These are phyloP conservation scores for Rosa lucieae DNA, from an alignment of 306 rosid genomes.

Conservation along the genomic window DNA sequence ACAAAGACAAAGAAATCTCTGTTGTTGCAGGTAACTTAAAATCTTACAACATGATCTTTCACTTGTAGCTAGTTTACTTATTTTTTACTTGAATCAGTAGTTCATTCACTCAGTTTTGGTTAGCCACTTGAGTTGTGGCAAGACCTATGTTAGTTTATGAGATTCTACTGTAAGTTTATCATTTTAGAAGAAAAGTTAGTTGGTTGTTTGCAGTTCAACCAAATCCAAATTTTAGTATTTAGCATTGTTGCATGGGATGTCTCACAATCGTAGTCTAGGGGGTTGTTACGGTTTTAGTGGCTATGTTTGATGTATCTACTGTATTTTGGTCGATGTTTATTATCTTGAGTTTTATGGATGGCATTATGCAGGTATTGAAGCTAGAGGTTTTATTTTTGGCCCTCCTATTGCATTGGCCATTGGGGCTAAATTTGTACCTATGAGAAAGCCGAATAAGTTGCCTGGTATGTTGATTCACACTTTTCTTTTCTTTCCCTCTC, in stretches of 20 bases:
- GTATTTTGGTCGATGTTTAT: constrained; percentile 9
- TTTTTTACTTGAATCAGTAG: background rate
- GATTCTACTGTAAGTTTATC: background rate
- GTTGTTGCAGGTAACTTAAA: constrained; percentile 83
- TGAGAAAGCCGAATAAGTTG: constrained; percentile 95
- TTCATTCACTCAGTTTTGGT: background rate
- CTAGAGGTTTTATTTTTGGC: constrained; percentile 98
- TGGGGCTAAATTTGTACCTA: constrained; percentile 96
- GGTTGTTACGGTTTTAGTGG: constrained; percentile 11
- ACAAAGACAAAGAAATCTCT: constrained; percentile 70
- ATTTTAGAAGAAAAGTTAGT: background rate
- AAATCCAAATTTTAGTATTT: background rate
- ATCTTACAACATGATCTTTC: background rate
- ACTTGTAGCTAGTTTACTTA: background rate
- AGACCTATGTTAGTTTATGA: background rate
- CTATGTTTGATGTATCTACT: constrained; percentile 13
- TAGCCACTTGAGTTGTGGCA: background rate
- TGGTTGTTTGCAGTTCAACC: background rate
- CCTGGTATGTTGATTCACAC: constrained; percentile 57
- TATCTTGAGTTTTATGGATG: constrained; percentile 13
- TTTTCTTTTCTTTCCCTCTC: background rate
- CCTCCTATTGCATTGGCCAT: constrained; percentile 98
- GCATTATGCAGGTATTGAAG: constrained; percentile 72
- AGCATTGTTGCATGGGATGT: background rate
- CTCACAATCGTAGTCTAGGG: background rate